A percentile compares a stretch with the other conserved stretches of the same genome.
Conservation (phyloP, 106 monocot species). For the Agapanthus africanus region DNA sequence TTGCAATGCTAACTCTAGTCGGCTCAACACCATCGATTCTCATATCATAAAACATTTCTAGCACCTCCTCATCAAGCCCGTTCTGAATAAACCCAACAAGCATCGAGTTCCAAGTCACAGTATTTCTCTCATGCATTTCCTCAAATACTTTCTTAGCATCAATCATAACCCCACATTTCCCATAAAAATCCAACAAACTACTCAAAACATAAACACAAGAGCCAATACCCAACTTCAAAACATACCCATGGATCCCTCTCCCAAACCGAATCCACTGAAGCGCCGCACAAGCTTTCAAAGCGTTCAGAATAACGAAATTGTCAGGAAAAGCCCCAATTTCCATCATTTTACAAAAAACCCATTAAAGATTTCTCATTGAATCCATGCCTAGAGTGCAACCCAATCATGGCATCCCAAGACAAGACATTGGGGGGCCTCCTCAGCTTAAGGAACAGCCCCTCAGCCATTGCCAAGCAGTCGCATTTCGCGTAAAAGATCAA, state of each 20-base stretch:
- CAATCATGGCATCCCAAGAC: slow-evolving; percentile 51
- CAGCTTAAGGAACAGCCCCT: slow-evolving; percentile 26
- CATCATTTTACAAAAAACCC: slow-evolving; percentile 33
- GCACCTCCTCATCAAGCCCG: slow-evolving; percentile 24
- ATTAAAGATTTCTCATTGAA: slow-evolving; percentile 18
- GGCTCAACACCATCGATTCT: slow-evolving; percentile 23
- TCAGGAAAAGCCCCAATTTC: slow-evolving; percentile 25
- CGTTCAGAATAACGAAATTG: slow-evolving; percentile 41
- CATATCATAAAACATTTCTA: slow-evolving; percentile 33
- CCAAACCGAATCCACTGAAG: slow-evolving; percentile 17
- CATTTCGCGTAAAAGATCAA: slow-evolving; percentile 48
- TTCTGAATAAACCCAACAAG: slow-evolving; percentile 26
- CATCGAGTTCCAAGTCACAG: slow-evolving; percentile 48
- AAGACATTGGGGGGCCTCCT: slow-evolving; percentile 30
- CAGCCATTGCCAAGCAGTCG: slow-evolving; percentile 12
- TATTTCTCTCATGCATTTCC: slow-evolving; percentile 46
- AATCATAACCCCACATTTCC: slow-evolving; percentile 33
- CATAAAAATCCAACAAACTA: slow-evolving; percentile 48
- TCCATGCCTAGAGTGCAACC: slow-evolving; percentile 25
- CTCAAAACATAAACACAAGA: slow-evolving; percentile 34
- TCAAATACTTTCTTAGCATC: slow-evolving; percentile 38
- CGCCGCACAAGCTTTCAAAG: slow-evolving; percentile 36
- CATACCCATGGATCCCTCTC: slow-evolving; percentile 35
- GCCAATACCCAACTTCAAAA: slow-evolving; percentile 28
- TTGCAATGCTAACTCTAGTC: slow-evolving; percentile 33